phyloP scores from a whole-genome alignment of 176 grass and related monocot species.

The Oryza punctata region DNA sequence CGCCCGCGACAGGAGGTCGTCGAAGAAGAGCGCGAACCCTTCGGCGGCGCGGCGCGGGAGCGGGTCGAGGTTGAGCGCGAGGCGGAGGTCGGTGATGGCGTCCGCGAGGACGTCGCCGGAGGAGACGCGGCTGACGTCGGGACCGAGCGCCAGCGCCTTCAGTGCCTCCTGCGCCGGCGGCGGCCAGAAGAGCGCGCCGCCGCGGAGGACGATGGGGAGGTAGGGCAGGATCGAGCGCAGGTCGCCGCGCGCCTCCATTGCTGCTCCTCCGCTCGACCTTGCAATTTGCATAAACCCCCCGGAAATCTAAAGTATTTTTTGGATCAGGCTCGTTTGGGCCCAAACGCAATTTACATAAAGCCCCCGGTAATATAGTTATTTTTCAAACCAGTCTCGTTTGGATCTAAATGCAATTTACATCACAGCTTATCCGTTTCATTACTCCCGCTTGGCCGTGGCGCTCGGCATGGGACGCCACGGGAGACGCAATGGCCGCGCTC shows the following conservation, averaged over 20 bases:
- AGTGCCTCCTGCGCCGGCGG: conserved; percentile 57
- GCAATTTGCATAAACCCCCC: not conserved
- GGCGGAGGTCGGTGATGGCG: conserved; percentile 66
- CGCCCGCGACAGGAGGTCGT: conserved; percentile 59
- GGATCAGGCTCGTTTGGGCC: too few relatives aligned
- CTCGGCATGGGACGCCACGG: not conserved
- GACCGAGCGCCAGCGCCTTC: conserved; percentile 60
- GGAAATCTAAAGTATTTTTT: not conserved
- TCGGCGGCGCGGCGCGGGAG: conserved; percentile 41
- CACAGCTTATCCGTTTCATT: too few relatives aligned
- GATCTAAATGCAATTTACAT: not conserved
- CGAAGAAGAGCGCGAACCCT: conserved; percentile 79
- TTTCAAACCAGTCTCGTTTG: not conserved
- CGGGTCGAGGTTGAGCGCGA: conserved; percentile 48
- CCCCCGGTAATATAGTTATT: too few relatives aligned
- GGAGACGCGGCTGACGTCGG: conserved; percentile 75
- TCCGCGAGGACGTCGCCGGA: conserved; percentile 88
- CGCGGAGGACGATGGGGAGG: conserved; percentile 63
- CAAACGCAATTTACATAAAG: not conserved
- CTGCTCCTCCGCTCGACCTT: not conserved
- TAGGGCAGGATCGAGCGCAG: conserved; percentile 64
- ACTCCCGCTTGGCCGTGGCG: too few relatives aligned
- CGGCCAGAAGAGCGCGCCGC: conserved; percentile 66
- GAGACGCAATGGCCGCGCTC: conserved; percentile 2
- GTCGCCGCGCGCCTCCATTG: conserved; percentile 46